Percentiles rank a stretch among this genome's conserved stretches.
Evolutionary conservation across 805 yeast genomes (phyloP).

Genomic region (Yamadazyma kitorensis): DNA sequence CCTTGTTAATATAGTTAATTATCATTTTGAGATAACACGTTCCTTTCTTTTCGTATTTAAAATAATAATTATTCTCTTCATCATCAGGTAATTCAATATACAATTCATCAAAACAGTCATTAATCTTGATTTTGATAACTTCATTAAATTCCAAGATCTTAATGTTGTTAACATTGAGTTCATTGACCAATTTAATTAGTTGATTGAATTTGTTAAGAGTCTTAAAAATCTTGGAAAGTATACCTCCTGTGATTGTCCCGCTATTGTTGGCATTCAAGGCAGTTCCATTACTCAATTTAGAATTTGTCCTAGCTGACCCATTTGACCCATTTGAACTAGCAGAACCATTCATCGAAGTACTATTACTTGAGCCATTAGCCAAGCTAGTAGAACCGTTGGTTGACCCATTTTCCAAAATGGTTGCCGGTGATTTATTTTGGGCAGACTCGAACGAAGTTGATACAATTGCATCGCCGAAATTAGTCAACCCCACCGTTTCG

Average conservation of each 20-base stretch:
- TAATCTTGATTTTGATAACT: slow-evolving; percentile 27
- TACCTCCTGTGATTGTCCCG: slow-evolving; percentile 9
- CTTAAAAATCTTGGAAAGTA: slow-evolving; percentile 26
- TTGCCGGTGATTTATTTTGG: too few species aligned
- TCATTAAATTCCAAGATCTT: slow-evolving; percentile 26
- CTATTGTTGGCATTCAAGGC: too few species aligned
- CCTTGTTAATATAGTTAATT: slow-evolving; percentile 14
- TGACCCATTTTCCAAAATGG: too few species aligned
- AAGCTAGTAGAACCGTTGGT: too few species aligned
- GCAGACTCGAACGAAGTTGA: too few species aligned
- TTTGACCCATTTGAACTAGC: too few species aligned
- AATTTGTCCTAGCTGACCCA: too few species aligned
- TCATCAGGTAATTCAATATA: slow-evolving; percentile 19
- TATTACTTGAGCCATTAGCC: too few species aligned
- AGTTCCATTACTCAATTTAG: too few species aligned
- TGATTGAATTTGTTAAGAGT: slow-evolving; percentile 29
- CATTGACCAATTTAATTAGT: slow-evolving; percentile 32
- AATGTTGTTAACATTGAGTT: slow-evolving; percentile 26
- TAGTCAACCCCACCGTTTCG: slow-evolving; percentile 25
- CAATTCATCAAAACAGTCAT: slow-evolving; percentile 19
- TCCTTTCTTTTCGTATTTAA: slow-evolving; percentile 10
- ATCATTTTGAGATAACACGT: slow-evolving; percentile 13
- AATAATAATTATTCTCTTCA: slow-evolving; percentile 9
- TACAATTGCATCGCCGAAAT: slow-evolving; percentile 16
- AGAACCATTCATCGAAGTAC: too few species aligned